Percentiles rank a stretch among this genome's conserved stretches.
These are phyloP conservation scores for Epichloe coenophiala DNA, from an alignment of 2,329 filamentous ascomycete genomes.

Conservation along the genomic window DNA sequence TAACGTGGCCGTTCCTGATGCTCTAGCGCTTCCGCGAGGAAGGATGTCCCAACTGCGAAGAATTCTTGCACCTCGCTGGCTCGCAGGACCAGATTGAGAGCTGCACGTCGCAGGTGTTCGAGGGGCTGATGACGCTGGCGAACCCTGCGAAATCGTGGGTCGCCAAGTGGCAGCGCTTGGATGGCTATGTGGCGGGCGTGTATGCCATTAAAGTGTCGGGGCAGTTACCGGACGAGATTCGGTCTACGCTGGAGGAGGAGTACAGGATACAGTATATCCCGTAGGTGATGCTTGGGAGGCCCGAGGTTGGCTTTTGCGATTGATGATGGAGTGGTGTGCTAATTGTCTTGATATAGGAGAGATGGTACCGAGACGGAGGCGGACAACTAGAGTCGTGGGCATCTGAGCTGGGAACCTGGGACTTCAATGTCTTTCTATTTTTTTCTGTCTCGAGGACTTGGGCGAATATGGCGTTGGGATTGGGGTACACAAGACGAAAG, in stretches of 20 bases:
- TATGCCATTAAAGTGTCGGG: constrained; percentile 95
- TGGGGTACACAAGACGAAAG: too few species aligned
- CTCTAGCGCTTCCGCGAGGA: constrained; percentile 65
- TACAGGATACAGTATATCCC: constrained; percentile 52
- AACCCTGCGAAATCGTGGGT: constrained; percentile 85
- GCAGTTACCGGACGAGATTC: constrained; percentile 53
- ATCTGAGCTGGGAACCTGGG: neutral
- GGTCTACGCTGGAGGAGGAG: constrained; percentile 47
- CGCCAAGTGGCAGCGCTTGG: constrained; percentile 87
- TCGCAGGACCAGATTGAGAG: constrained; percentile 72
- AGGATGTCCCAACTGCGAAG: constrained; percentile 95
- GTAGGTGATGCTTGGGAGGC: constrained; percentile 32
- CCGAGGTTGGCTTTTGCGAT: neutral
- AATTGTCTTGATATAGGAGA: constrained; percentile 28
- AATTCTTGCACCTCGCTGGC: constrained; percentile 71
- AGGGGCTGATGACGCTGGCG: constrained; percentile 75
- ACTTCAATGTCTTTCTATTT: neutral
- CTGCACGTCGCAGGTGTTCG: constrained; percentile 93
- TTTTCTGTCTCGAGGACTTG: neutral
- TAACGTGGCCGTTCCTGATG: neutral
- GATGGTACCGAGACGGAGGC: constrained; percentile 42
- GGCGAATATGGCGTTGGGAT: constrained; percentile 2
- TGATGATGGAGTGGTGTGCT: neutral
- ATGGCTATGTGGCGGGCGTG: constrained; percentile 78
- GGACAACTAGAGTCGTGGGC: constrained; percentile 17